Percentiles rank a stretch among this genome's conserved stretches.
These are phyloP conservation scores for Oryza longistaminata DNA, from an alignment of 176 grass and related monocot genomes.

Conservation along the genomic window DNA sequence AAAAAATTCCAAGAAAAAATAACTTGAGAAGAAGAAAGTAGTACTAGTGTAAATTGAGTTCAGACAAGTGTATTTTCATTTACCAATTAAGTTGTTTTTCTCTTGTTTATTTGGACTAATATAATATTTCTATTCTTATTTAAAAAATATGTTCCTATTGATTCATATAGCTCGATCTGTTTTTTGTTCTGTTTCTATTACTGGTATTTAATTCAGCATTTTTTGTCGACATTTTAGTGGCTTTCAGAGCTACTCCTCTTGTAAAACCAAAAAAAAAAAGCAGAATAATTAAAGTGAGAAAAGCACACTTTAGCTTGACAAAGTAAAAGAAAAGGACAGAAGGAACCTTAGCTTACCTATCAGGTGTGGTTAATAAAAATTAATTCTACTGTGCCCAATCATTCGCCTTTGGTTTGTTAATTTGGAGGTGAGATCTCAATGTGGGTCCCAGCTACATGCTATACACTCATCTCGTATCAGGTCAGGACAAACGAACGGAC, in stretches of 20 bases:
- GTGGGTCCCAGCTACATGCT: conserved; percentile 19
- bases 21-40: background rate
- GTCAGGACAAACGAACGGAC: conserved; percentile 36
- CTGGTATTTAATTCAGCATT: background rate
- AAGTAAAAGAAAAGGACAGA: background rate
- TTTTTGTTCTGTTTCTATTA: background rate
- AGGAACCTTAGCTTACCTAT: background rate
- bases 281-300: background rate
- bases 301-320: background rate
- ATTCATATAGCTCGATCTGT: background rate
- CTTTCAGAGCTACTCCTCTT: background rate
- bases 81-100: background rate
- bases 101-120: background rate
- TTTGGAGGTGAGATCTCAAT: conserved; percentile 25
- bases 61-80: background rate
- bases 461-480: background rate
- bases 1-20: background rate
- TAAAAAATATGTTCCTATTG: background rate
- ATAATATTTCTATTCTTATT: no score
- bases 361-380: background rate
- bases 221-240: background rate
- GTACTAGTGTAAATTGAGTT: background rate
- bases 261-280: background rate
- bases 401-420: background rate
- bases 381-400: background rate